phyloP scores from a whole-genome alignment of 805 yeast species.

The Candida broadrunensis region DNA sequence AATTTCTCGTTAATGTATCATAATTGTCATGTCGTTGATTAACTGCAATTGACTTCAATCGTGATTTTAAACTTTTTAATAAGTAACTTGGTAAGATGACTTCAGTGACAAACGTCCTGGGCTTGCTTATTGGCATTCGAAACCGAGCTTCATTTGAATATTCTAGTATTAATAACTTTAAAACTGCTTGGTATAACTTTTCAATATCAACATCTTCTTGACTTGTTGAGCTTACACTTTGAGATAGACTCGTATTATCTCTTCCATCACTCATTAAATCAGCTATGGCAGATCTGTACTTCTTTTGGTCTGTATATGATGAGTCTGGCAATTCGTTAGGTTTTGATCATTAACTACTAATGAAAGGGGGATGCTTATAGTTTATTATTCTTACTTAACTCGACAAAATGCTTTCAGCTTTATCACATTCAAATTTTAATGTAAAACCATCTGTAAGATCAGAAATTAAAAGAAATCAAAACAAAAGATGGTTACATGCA shows the following conservation, averaged over 20 bases:
- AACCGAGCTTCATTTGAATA: conserved; percentile 66
- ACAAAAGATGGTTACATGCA: too few species aligned
- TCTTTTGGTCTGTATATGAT: too few species aligned
- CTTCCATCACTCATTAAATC: background rate
- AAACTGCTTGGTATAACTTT: conserved; percentile 48
- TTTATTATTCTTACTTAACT: too few species aligned
- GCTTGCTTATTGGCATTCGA: conserved; percentile 27
- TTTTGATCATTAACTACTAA: too few species aligned
- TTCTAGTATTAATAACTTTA: conserved; percentile 56
- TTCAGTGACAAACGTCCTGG: conserved; percentile 10
- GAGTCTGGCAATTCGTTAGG: too few species aligned
- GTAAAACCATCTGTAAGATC: too few species aligned
- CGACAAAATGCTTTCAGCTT: too few species aligned
- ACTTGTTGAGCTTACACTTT: background rate
- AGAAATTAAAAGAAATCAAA: too few species aligned
- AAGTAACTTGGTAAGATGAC: conserved; percentile 37
- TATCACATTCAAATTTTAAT: too few species aligned
- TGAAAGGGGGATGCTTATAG: too few species aligned
- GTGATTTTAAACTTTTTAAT: conserved; percentile 34
- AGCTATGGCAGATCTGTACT: too few species aligned
- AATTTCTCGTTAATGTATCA: conserved; percentile 53
- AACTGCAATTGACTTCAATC: conserved; percentile 46
- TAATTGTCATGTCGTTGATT: conserved; percentile 27
- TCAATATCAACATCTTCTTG: conserved; percentile 17
- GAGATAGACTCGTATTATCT: background rate